A percentile compares a stretch with the other conserved stretches of the same genome.
These are phyloP conservation scores for Cutaneotrichosporon cutaneum DNA, from an alignment of 1,284 basidiomycete species.

Conservation along the genomic window DNA sequence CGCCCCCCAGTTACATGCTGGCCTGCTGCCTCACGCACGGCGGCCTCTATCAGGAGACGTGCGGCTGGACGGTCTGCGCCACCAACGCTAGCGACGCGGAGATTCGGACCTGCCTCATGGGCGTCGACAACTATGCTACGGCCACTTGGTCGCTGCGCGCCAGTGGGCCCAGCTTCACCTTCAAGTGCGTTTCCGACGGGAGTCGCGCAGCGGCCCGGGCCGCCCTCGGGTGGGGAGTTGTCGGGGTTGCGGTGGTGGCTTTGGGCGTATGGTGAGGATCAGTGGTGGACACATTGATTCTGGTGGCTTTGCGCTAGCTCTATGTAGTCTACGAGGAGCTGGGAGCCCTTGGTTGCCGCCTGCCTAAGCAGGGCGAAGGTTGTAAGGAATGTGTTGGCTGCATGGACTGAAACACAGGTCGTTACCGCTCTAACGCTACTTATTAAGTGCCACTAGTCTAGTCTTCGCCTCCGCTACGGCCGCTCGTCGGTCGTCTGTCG, in stretches of 20 bases:
- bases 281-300: too few relatives aligned
- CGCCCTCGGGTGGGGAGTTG: neutral
- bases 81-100: neutral
- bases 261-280: neutral
- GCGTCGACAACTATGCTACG: neutral
- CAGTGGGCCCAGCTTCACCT: too few relatives aligned
- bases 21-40: neutral
- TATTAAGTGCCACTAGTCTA: conserved; percentile 1
- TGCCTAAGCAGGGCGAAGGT: too few relatives aligned
- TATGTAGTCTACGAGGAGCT: too few relatives aligned
- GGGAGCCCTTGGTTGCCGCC: too few relatives aligned
- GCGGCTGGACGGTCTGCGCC: neutral
- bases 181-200: too few relatives aligned
- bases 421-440: conserved; percentile 2
- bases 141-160: neutral
- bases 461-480: neutral
- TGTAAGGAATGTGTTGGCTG: neutral
- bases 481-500: neutral
- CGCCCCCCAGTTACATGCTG: neutral
- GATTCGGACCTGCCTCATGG: neutral
- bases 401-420: conserved; percentile 1
- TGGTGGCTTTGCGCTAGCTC: too few relatives aligned
- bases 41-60: neutral
- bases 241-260: neutral
- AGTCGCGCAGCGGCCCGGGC: neutral